Evolutionary conservation across 164 flowering plant species (phyloP).

Genomic region (Hamamelis virginiana): DNA sequence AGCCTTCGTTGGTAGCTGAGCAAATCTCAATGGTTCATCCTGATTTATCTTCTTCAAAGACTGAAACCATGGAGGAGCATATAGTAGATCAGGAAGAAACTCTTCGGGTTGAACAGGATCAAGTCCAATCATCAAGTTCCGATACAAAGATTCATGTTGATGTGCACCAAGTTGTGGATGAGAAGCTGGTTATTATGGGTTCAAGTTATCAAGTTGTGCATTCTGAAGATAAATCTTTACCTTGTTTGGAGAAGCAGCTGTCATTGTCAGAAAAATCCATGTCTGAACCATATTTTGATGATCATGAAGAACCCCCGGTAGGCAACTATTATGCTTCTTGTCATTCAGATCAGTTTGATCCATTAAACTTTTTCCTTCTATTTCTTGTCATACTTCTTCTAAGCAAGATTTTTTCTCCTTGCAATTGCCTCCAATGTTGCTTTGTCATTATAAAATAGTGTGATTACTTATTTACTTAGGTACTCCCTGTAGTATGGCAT

Average conservation of each 20-base stretch:
- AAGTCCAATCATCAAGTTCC: constrained; percentile 9
- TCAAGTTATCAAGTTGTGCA: constrained; percentile 17
- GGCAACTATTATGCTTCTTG: background rate
- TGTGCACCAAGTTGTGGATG: constrained; percentile 22
- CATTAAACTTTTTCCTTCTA: no score
- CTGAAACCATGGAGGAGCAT: constrained; percentile 8
- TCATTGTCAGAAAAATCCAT: constrained; percentile 26
- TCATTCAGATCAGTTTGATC: no score
- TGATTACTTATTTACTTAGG: no score
- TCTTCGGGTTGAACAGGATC: constrained; percentile 9
- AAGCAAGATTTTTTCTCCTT: no score
- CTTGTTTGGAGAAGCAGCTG: constrained; percentile 20
- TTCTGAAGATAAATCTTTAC: constrained; percentile 16
- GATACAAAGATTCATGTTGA: constrained; percentile 1
- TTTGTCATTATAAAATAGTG: no score
- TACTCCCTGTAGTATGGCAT: no score
- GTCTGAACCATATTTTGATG: constrained; percentile 18
- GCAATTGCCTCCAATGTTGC: no score
- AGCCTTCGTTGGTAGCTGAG: constrained; percentile 8
- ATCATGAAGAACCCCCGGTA: constrained; percentile 38
- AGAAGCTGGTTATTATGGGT: constrained; percentile 14
- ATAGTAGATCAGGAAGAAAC: constrained; percentile 10
- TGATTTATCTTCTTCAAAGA: constrained; percentile 12
- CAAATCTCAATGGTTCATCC: constrained; percentile 9
- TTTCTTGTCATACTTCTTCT: no score